phyloP scores from a whole-genome alignment of 371 early-diverging fungal genomes.

The Zopfochytrium polystomum region DNA sequence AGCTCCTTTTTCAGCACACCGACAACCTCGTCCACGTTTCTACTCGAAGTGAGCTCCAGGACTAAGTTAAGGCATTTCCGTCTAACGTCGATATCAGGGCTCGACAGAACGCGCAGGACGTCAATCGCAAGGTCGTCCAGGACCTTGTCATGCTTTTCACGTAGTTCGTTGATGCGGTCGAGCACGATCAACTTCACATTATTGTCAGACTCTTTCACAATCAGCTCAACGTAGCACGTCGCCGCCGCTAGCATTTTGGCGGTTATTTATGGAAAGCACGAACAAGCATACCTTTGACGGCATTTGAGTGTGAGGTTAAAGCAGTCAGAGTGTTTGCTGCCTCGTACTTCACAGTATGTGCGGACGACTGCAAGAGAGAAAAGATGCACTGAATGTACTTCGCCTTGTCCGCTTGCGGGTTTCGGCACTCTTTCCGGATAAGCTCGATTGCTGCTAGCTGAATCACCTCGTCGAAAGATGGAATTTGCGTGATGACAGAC shows the following conservation, averaged over 20 bases:
- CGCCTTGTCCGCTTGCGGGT: conserved; percentile 75
- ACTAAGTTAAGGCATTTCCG: conserved; percentile 82
- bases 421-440: conserved; percentile 85
- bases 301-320: conserved; percentile 82
- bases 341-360: conserved; percentile 91
- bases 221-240: conserved; percentile 82
- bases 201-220: conserved; percentile 91
- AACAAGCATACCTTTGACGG: conserved; percentile 71
- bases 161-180: conserved; percentile 81
- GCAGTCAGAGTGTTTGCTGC: conserved; percentile 89
- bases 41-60: conserved; percentile 81
- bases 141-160: conserved; percentile 78
- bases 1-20: conserved; percentile 90
- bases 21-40: conserved; percentile 92
- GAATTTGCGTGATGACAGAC: conserved; percentile 67
- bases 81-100: conserved; percentile 95
- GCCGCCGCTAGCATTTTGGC: conserved; percentile 69
- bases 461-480: conserved; percentile 81
- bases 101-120: conserved; percentile 80
- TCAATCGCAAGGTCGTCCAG: conserved; percentile 92
- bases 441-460: conserved; percentile 92
- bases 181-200: conserved; percentile 96
- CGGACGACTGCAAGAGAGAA: conserved; percentile 72
- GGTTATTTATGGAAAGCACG: background rate
- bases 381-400: conserved; percentile 86